Evolutionary conservation across 116 monocot genomes (phyloP), one percentile per base, ranked within the genome.

Genomic region (Zostera marina): DNA sequence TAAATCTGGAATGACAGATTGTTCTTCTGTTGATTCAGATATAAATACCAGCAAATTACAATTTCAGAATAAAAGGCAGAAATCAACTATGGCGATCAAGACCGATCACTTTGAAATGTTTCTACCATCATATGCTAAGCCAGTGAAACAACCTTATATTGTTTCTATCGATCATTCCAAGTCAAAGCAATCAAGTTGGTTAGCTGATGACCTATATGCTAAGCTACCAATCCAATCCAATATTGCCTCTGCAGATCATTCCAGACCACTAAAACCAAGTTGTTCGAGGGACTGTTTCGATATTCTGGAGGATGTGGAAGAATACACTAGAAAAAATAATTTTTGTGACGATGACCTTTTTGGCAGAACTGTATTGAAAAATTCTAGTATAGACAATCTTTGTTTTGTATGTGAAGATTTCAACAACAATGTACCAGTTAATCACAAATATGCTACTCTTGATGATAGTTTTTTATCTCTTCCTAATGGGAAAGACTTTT

Each of bases 1-100:
- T 44, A 89, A 80, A 72, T 98, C 96, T 60, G 96, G 76, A 41
- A 98, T 83, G 80, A 98, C 96, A 25, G 90, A 89, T 7, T 85
- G 80, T 47, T 89, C 85, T 14, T 98, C 96, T 48, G 58, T 82
- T 6, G 85, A 72, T 63, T 89, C 89, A 43, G 85, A 85, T 70
- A 69, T 73, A 23, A 86, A 65, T 63, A 81, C 81, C 61, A 62
- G 47, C 56, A 78, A 73, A 39, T 22, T 73, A 9, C 74, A 74
- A 9, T 59, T 70, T 2, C 66, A 67, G 24, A 72, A 48, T 39
- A 82, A 82, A 80, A 85, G 69, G 65, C 68, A 67, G 25, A 80
- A 68, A 60, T 32, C 11, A 63, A 66, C 22, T 54, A 9, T 59
- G 24, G 60, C 41, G 23, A 42, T 58, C 44, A 43, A 57, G 3